phyloP scores from a whole-genome alignment of 306 rosid genomes.

The Medicago lupulina region DNA sequence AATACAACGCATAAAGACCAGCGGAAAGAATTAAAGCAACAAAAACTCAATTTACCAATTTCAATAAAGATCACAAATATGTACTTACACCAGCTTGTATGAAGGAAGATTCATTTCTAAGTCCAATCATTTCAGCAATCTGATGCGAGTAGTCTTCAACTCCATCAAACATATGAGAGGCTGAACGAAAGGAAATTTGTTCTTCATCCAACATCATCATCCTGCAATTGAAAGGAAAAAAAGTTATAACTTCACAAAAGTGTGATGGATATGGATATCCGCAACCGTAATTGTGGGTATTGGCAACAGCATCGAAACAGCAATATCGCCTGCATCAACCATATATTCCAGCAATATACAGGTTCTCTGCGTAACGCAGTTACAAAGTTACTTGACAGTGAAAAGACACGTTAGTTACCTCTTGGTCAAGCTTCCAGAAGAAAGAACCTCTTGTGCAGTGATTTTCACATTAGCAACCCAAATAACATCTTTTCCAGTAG shows the following conservation, averaged over 20 bases:
- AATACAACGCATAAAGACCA: slow-evolving; percentile 22
- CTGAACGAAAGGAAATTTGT: slow-evolving; percentile 95
- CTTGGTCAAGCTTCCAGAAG: slow-evolving; percentile 96
- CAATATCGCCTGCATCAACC: not conserved
- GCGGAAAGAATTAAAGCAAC: slow-evolving; percentile 7
- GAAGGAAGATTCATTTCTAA: slow-evolving; percentile 91
- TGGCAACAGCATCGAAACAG: not conserved
- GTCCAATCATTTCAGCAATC: slow-evolving; percentile 99
- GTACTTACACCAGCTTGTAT: slow-evolving; percentile 82
- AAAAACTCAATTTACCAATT: slow-evolving; percentile 25
- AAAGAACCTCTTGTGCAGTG: slow-evolving; percentile 91
- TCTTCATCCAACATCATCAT: slow-evolving; percentile 99
- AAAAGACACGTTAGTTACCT: slow-evolving; percentile 55
- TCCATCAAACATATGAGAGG: slow-evolving; percentile 90
- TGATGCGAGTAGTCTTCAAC: slow-evolving; percentile 97
- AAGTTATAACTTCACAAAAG: slow-evolving; percentile 31
- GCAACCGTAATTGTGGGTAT: not conserved
- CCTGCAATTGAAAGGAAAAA: slow-evolving; percentile 56
- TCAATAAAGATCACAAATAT: slow-evolving; percentile 26
- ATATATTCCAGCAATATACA: not conserved
- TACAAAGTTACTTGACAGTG: not conserved
- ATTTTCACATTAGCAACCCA: slow-evolving; percentile 92
- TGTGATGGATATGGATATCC: not conserved
- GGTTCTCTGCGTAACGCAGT: not conserved
- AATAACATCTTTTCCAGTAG: slow-evolving; percentile 95